A percentile compares a stretch with the other conserved stretches of the same genome.
Evolutionary conservation across 805 yeast species (phyloP).

Genomic region (Starmerella roubikii): DNA sequence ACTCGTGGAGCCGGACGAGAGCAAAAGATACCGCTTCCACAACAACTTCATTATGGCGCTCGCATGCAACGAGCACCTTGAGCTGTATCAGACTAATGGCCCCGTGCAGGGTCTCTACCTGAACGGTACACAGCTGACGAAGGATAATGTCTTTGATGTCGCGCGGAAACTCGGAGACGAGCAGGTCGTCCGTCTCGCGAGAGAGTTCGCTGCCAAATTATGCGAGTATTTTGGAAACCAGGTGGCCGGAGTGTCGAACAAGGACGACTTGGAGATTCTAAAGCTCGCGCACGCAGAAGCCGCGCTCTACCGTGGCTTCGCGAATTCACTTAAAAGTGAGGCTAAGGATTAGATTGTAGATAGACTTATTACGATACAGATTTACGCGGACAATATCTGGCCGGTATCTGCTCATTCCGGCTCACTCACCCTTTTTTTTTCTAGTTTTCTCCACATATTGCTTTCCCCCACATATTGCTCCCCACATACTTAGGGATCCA

Average conservation of each 20-base stretch:
- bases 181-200: conserved; percentile 3
- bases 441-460: too few relatives aligned
- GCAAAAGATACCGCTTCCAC: conserved; percentile 9
- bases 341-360: too few relatives aligned
- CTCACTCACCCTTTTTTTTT: too few relatives aligned
- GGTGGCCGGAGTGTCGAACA: neutral
- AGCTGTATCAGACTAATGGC: conserved; percentile 12
- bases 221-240: conserved; percentile 3
- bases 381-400: too few relatives aligned
- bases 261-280: neutral
- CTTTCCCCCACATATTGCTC: too few relatives aligned
- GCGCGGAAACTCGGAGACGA: neutral
- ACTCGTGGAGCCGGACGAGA: conserved; percentile 2
- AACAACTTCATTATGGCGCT: conserved; percentile 18
- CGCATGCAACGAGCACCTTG: conserved; percentile 19
- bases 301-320: conserved; percentile 2
- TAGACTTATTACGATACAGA: too few relatives aligned
- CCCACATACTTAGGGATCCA: too few relatives aligned
- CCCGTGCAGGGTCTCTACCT: conserved; percentile 16
- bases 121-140: conserved; percentile 16
- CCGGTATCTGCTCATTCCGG: too few relatives aligned
- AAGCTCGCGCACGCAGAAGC: conserved; percentile 7
- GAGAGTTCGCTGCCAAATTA: conserved; percentile 6
- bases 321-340: neutral
- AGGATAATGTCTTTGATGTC: conserved; percentile 11